Conservation (phyloP, 257 asterid genomes). For the Solanum sejunctum region DNA sequence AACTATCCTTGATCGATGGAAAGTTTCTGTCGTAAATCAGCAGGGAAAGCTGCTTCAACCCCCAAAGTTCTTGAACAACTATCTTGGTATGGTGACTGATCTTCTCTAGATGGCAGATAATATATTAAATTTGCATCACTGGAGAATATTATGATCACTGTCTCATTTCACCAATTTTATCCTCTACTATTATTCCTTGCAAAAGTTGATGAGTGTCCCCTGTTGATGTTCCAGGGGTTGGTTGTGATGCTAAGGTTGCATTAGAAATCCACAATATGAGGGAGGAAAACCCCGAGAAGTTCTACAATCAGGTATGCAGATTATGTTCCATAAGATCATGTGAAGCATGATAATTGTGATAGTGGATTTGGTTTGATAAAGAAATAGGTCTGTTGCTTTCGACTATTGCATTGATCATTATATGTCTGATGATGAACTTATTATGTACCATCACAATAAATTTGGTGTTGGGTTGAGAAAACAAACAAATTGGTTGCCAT, state of each 20-base stretch:
- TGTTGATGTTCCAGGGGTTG: slow-evolving; percentile 56
- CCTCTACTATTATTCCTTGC: background rate
- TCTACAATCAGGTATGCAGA: slow-evolving; percentile 76
- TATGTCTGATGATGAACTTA: background rate
- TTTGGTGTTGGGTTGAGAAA: background rate
- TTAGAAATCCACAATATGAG: slow-evolving; percentile 90
- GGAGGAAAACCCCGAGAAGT: slow-evolving; percentile 99
- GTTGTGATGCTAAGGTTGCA: slow-evolving; percentile 99
- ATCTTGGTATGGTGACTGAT: slow-evolving; percentile 58
- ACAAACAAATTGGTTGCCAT: background rate
- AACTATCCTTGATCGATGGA: slow-evolving; percentile 97
- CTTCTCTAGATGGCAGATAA: background rate
- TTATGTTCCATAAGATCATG: background rate
- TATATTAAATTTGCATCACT: background rate
- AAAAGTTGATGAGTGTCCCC: background rate
- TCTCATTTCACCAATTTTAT: background rate
- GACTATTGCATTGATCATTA: background rate
- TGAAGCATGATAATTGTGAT: background rate
- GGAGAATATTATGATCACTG: background rate
- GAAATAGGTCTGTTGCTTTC: background rate
- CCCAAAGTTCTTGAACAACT: slow-evolving; percentile 80
- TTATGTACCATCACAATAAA: background rate
- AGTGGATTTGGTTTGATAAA: background rate
- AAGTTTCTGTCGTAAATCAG: slow-evolving; percentile 57
- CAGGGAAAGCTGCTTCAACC: slow-evolving; percentile 53